A percentile compares a stretch with the other conserved stretches of the same genome.
phyloP scores from a whole-genome alignment of 2,329 filamentous ascomycete genomes.

The Xylariaceae sp. region DNA sequence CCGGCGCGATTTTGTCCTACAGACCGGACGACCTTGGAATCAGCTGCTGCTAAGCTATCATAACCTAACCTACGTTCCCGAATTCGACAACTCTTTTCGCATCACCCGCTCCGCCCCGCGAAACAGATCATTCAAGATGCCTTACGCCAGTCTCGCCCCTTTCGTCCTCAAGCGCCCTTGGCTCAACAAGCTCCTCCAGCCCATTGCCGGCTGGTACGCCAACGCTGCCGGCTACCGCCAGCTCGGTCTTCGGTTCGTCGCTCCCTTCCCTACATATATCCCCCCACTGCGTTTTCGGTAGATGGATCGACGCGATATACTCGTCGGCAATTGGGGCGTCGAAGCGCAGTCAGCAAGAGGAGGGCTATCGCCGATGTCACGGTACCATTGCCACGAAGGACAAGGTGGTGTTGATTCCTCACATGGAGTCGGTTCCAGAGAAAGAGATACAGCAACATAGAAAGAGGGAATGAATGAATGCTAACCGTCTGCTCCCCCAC shows the following conservation, averaged over 20 bases:
- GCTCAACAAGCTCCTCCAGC: constrained; percentile 73
- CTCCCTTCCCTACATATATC: background rate
- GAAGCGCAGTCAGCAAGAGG: background rate
- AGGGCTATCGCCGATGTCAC: too few species aligned
- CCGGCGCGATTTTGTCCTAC: constrained; percentile 15
- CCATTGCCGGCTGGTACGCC: constrained; percentile 81
- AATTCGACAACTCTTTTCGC: constrained; percentile 8
- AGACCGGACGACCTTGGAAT: constrained; percentile 1
- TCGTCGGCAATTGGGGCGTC: background rate
- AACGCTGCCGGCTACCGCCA: constrained; percentile 88
- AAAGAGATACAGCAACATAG: background rate
- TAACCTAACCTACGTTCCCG: background rate
- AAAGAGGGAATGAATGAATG: background rate
- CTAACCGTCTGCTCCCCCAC: constrained; percentile 8
- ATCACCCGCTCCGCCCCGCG: constrained; percentile 12
- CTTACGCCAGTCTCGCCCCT: constrained; percentile 66
- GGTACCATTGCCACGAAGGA: too few species aligned
- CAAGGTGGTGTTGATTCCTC: too few species aligned
- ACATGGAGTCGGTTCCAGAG: too few species aligned
- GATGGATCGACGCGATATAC: background rate
- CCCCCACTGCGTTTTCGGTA: background rate
- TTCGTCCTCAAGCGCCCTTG: constrained; percentile 80
- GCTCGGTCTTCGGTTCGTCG: constrained; percentile 75
- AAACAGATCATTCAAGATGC: constrained; percentile 39
- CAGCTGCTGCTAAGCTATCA: background rate